A percentile compares a stretch with the other conserved stretches of the same genome.
These are phyloP conservation scores for Ampelocalamus luodianensis DNA, from an alignment of 176 grass and related monocot genomes.

Conservation along the genomic window DNA sequence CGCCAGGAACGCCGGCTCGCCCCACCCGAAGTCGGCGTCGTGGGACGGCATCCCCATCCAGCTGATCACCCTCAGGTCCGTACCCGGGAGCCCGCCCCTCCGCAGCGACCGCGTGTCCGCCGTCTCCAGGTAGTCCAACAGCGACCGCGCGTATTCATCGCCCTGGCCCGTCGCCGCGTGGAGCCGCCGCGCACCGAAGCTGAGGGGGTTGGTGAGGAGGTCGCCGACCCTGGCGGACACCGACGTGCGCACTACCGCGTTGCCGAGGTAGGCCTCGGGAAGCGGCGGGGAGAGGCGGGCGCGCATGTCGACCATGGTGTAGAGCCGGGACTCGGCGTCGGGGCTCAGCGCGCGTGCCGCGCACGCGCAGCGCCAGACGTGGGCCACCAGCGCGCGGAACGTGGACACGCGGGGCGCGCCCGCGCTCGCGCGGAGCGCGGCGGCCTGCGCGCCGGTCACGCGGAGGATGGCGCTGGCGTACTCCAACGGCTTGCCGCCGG, in stretches of 20 bases:
- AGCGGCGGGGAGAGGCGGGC: constrained; percentile 48
- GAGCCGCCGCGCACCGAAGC: constrained; percentile 21
- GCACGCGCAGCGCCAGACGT: constrained; percentile 65
- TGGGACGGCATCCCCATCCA: constrained; percentile 61
- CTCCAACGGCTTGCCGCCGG: not conserved
- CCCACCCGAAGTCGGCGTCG: constrained; percentile 70
- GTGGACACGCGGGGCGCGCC: constrained; percentile 25
- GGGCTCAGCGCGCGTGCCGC: constrained; percentile 38
- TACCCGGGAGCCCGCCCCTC: constrained; percentile 10
- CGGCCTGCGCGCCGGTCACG: constrained; percentile 38
- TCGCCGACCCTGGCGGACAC: constrained; percentile 42
- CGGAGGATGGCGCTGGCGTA: constrained; percentile 49
- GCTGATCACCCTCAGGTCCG: constrained; percentile 61
- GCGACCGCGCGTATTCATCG: constrained; percentile 50
- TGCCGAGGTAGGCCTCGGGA: constrained; percentile 57
- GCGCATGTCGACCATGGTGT: constrained; percentile 62
- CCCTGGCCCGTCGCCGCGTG: constrained; percentile 36
- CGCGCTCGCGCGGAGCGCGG: constrained; percentile 30
- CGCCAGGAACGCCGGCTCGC: constrained; percentile 49
- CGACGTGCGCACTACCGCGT: constrained; percentile 50
- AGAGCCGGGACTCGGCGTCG: constrained; percentile 45
- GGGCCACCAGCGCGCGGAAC: constrained; percentile 54
- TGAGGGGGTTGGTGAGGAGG: constrained; percentile 4
- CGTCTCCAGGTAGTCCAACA: constrained; percentile 55
- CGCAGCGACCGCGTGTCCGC: constrained; percentile 12